These are phyloP conservation scores for Cercospora beticola DNA, from an alignment of 2,329 filamentous ascomycete species.

Conservation along the genomic window DNA sequence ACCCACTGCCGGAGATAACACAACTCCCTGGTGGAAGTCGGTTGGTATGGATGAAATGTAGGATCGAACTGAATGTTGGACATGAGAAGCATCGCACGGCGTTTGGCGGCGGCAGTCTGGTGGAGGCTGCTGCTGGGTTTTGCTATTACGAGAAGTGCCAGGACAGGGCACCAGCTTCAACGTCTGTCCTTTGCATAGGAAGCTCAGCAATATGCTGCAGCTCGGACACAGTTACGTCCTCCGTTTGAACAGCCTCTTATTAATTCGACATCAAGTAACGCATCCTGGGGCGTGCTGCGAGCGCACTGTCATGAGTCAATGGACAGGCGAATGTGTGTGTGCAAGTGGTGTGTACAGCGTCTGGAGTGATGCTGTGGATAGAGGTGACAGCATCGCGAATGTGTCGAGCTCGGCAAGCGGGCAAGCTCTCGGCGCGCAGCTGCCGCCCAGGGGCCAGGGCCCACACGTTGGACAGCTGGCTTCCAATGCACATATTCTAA, in stretches of 20 bases:
- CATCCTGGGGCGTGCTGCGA: background rate
- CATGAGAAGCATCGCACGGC: slow-evolving; percentile 2
- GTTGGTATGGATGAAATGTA: slow-evolving; percentile 48
- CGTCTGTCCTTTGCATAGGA: background rate
- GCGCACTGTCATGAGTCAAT: background rate
- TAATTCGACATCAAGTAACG: background rate
- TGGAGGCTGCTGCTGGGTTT: background rate
- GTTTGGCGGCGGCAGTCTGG: background rate
- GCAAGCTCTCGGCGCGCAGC: background rate
- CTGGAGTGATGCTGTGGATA: background rate
- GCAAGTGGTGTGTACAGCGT: background rate
- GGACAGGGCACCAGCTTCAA: slow-evolving; percentile 1
- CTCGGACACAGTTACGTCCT: background rate
- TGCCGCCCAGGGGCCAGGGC: background rate
- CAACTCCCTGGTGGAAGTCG: slow-evolving; percentile 48
- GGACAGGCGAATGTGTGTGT: background rate
- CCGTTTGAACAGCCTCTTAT: background rate
- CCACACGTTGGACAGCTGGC: background rate
- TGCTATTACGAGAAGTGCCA: background rate
- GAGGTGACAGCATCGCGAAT: background rate
- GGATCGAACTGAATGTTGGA: background rate
- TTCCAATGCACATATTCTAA: background rate
- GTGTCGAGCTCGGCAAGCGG: background rate
- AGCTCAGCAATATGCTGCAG: background rate
- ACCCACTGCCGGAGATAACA: slow-evolving; percentile 32